phyloP scores from a whole-genome alignment of 768 basidiomycete species.

The Porphyrellus cyaneotinctus region DNA sequence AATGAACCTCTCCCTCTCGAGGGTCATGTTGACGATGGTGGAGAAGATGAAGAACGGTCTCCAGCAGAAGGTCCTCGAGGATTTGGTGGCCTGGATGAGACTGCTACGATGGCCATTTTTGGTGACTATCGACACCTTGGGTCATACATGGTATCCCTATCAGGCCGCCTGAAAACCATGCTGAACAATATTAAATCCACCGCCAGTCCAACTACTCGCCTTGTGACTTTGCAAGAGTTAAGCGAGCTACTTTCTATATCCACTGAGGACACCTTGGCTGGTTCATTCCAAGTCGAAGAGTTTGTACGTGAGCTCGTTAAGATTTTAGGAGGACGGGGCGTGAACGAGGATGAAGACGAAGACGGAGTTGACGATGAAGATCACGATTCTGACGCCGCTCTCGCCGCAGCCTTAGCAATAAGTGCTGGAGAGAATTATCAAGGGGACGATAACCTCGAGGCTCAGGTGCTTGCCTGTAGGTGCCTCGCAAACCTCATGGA shows the following conservation, averaged over 20 bases:
- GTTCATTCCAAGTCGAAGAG: constrained; percentile 91
- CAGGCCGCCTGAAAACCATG: constrained; percentile 85
- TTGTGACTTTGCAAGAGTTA: constrained; percentile 89
- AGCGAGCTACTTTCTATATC: constrained; percentile 94
- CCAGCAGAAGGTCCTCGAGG: constrained; percentile 35
- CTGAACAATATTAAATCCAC: constrained; percentile 82
- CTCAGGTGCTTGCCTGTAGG: constrained; percentile 92
- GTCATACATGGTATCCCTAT: constrained; percentile 89
- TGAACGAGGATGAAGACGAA: constrained; percentile 67
- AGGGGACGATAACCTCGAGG: constrained; percentile 86
- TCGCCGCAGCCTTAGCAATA: constrained; percentile 84
- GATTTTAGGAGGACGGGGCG: constrained; percentile 79
- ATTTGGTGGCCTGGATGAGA: constrained; percentile 59
- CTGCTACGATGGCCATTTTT: constrained; percentile 74
- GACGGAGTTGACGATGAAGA: constrained; percentile 63
- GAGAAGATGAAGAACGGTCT: constrained; percentile 36
- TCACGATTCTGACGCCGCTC: constrained; percentile 80
- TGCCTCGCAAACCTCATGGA: constrained; percentile 99
- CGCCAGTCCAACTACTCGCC: constrained; percentile 80
- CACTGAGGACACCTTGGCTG: constrained; percentile 94
- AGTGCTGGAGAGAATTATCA: constrained; percentile 65
- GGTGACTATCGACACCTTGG: constrained; percentile 86
- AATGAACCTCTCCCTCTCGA: constrained; percentile 44
- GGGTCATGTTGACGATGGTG: constrained; percentile 44
- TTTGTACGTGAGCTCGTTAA: constrained; percentile 90